These are phyloP conservation scores for Epichloe gansuensis DNA, from an alignment of 2,329 filamentous ascomycete genomes.

Conservation along the genomic window DNA sequence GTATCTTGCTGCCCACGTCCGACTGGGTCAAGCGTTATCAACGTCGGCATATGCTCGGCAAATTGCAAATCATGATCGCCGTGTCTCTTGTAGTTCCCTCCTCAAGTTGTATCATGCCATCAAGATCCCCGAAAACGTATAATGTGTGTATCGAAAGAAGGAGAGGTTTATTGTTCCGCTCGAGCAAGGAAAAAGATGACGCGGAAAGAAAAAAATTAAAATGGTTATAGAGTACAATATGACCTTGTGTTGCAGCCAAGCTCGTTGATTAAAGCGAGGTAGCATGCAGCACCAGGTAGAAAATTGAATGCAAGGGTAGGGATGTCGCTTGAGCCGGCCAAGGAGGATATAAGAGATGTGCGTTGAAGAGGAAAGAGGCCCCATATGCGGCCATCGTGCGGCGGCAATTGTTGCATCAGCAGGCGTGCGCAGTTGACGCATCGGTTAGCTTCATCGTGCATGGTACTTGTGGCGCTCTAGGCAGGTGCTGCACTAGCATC, in stretches of 20 bases:
- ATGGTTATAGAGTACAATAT: not conserved
- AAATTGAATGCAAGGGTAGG: not conserved
- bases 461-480: not conserved
- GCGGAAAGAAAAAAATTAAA: no score
- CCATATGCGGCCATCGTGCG: constrained; percentile 7
- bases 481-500: not conserved
- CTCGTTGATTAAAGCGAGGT: not conserved
- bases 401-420: not conserved
- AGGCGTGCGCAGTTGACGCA: not conserved
- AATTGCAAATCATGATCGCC: not conserved
- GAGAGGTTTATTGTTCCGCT: no score
- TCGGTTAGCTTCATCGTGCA: not conserved
- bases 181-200: no score
- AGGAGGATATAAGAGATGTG: constrained; percentile 2
- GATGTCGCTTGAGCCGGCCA: constrained; percentile 13
- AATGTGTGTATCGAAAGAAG: no score
- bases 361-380: constrained; percentile 3
- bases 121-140: not conserved
- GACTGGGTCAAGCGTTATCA: not conserved
- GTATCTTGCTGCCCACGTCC: not conserved
- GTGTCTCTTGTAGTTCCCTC: no score
- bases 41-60: not conserved
- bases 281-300: not conserved
- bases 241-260: not conserved
- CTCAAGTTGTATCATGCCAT: not conserved